These are phyloP conservation scores for Gamarada debralockiae DNA, from an alignment of 495 filamentous ascomycete genomes.

Conservation along the genomic window DNA sequence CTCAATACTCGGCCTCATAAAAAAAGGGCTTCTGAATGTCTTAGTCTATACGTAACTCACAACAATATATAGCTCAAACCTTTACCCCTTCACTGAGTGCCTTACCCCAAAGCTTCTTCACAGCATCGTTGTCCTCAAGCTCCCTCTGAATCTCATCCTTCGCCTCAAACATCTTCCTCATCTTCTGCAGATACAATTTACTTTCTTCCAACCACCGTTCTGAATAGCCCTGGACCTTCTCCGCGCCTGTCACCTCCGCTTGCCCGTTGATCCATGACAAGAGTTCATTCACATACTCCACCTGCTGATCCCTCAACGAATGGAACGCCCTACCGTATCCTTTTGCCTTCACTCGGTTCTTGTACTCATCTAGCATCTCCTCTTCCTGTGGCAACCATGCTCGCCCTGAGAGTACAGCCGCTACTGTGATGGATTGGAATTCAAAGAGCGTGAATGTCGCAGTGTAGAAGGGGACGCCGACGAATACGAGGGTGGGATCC, in stretches of 20 bases:
- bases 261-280: conserved; percentile 49
- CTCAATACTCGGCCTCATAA: too few relatives aligned
- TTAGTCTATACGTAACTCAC: not conserved
- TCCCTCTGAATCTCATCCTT: conserved; percentile 7
- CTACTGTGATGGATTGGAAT: conserved; percentile 35
- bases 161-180: conserved; percentile 6
- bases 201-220: conserved; percentile 31
- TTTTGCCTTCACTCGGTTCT: conserved; percentile 34
- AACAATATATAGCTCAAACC: not conserved
- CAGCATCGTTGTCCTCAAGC: not conserved
- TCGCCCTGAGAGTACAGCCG: conserved; percentile 49
- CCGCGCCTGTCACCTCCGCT: conserved; percentile 25
- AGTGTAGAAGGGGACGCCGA: conserved; percentile 28
- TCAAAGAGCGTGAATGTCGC: conserved; percentile 36
- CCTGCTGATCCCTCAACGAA: conserved; percentile 47
- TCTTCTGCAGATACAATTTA: not conserved
- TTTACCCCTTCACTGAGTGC: not conserved
- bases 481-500: conserved; percentile 33
- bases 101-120: too few relatives aligned
- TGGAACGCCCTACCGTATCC: conserved; percentile 52
- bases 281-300: conserved; percentile 51
- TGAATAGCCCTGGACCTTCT: conserved; percentile 41
- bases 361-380: conserved; percentile 51
- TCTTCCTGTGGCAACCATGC: conserved; percentile 42
- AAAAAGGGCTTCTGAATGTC: too few relatives aligned